Conservation (phyloP, 768 basidiomycete genomes). For the Neoboletus brunneissimus region DNA sequence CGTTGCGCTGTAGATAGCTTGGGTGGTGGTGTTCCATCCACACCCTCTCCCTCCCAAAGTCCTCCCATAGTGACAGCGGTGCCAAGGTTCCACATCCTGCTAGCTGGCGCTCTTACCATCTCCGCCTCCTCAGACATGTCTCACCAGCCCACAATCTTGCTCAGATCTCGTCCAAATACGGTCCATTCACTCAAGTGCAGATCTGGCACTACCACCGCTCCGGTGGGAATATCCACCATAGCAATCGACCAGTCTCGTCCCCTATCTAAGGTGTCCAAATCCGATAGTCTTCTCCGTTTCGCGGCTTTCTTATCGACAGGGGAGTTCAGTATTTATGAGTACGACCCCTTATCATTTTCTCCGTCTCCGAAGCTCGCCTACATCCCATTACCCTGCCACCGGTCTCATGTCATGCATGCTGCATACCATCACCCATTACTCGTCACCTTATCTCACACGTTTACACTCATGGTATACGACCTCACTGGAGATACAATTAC, state of each 20-base stretch:
- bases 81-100: constrained; percentile 42
- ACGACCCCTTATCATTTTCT: constrained; percentile 47
- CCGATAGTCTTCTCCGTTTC: constrained; percentile 41
- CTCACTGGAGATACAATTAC: constrained; percentile 49
- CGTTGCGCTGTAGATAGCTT: constrained; percentile 53
- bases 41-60: constrained; percentile 1
- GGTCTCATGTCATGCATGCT: constrained; percentile 56
- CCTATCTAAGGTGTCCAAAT: constrained; percentile 28
- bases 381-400: constrained; percentile 40
- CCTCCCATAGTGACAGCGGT: background rate
- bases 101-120: constrained; percentile 61
- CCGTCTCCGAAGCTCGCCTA: constrained; percentile 44
- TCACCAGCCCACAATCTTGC: constrained; percentile 17
- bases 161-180: constrained; percentile 21
- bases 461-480: constrained; percentile 72
- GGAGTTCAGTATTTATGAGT: constrained; percentile 57
- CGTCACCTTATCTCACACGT: constrained; percentile 63
- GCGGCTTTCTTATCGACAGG: constrained; percentile 66
- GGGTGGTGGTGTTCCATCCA: constrained; percentile 9
- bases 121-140: constrained; percentile 46
- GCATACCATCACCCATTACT: constrained; percentile 79
- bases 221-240: constrained; percentile 56
- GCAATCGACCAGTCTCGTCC: constrained; percentile 75
- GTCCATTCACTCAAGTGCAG: constrained; percentile 45
- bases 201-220: constrained; percentile 32